Evolutionary conservation across 192 early-diverging fungal genomes (phyloP).

Genomic region (Linnemannia exigua): DNA sequence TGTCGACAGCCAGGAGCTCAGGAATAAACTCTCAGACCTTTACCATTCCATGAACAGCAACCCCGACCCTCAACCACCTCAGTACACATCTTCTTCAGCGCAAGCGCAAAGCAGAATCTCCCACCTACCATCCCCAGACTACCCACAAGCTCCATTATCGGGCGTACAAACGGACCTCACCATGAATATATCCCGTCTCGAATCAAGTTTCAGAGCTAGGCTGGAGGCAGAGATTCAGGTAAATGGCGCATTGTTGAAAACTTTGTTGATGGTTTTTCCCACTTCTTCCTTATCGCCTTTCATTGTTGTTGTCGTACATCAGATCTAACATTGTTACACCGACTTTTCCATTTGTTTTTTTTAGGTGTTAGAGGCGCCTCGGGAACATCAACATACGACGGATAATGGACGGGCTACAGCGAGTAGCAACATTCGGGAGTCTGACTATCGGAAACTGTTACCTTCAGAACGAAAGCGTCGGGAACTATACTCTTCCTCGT

Average conservation of each 20-base stretch:
- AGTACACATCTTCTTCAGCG: background rate
- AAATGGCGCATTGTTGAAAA: background rate
- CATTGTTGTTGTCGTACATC: background rate
- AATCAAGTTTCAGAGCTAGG: background rate
- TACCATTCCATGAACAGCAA: conserved; percentile 33
- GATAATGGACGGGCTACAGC: conserved; percentile 1
- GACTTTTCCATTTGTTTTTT: background rate
- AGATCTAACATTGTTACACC: background rate
- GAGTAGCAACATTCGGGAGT: background rate
- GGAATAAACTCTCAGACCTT: conserved; percentile 42
- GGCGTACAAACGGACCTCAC: background rate
- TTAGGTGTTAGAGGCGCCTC: background rate
- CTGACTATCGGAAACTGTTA: background rate
- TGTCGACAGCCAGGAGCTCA: conserved; percentile 31
- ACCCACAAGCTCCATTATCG: conserved; percentile 6
- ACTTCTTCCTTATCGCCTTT: background rate
- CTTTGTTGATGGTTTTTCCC: background rate
- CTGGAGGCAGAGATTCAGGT: background rate
- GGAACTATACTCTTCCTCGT: conserved; percentile 37
- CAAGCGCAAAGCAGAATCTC: background rate
- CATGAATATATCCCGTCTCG: background rate
- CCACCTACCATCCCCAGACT: background rate
- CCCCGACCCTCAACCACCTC: background rate
- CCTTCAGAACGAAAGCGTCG: conserved; percentile 1
- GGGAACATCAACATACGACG: background rate